Conservation (phyloP, 2,329 filamentous ascomycete genomes). For the Monilinia fructigena region DNA sequence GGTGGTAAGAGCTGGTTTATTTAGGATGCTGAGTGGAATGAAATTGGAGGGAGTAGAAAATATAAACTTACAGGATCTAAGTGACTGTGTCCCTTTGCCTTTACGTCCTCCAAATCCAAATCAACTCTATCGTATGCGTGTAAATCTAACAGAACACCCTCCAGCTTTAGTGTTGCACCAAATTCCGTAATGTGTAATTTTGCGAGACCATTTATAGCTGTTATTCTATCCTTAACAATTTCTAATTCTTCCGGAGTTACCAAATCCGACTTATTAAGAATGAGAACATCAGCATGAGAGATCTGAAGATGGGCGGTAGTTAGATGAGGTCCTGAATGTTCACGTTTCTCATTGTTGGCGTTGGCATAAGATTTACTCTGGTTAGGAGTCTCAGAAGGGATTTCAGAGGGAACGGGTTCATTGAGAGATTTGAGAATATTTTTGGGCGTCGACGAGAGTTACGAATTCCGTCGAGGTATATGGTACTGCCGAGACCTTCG, state of each 20-base stretch:
- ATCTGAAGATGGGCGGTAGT: slow-evolving; percentile 96
- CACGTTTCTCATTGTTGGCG: slow-evolving; percentile 41
- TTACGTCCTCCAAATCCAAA: slow-evolving; percentile 69
- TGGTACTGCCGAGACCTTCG: slow-evolving; percentile 88
- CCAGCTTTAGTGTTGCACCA: slow-evolving; percentile 75
- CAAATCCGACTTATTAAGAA: slow-evolving; percentile 91
- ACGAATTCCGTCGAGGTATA: slow-evolving; percentile 98
- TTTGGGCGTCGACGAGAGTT: slow-evolving; percentile 87
- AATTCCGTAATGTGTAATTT: slow-evolving; percentile 79
- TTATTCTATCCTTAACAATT: slow-evolving; percentile 67
- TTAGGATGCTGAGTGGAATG: not conserved
- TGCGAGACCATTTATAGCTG: slow-evolving; percentile 85
- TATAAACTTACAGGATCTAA: slow-evolving; percentile 69
- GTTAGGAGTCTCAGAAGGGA: slow-evolving; percentile 45
- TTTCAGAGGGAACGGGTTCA: slow-evolving; percentile 58
- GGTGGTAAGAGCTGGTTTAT: not conserved
- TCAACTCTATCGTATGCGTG: slow-evolving; percentile 88
- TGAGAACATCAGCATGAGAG: slow-evolving; percentile 90
- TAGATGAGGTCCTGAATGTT: slow-evolving; percentile 63
- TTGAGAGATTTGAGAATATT: slow-evolving; percentile 83
- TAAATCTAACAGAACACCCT: slow-evolving; percentile 83
- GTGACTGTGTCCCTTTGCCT: slow-evolving; percentile 80
- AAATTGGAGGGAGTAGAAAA: not conserved
- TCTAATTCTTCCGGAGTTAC: slow-evolving; percentile 69
- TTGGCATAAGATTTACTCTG: slow-evolving; percentile 36